These are phyloP conservation scores for Luffa acutangula DNA, from an alignment of 306 rosid genomes.

Conservation along the genomic window DNA sequence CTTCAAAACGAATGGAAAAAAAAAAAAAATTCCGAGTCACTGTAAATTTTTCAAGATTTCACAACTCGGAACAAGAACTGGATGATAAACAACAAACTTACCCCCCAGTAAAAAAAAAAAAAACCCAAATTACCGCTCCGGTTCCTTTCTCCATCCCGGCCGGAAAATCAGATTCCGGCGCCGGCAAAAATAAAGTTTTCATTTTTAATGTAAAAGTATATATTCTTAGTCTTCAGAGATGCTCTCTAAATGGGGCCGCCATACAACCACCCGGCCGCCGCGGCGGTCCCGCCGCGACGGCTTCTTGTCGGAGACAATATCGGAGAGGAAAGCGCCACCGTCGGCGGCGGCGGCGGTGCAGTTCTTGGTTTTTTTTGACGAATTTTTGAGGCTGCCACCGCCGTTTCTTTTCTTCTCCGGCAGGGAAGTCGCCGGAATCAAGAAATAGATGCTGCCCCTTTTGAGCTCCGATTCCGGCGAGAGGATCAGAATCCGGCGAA, in stretches of 20 bases:
- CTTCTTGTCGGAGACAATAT: constrained; percentile 37
- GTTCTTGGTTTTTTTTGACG: constrained; percentile 9
- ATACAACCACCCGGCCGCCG: constrained; percentile 38
- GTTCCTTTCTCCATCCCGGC: not conserved
- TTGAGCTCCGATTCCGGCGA: constrained; percentile 89
- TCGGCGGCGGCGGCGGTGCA: not conserved
- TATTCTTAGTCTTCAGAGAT: constrained; percentile 45
- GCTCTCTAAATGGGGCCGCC: constrained; percentile 73
- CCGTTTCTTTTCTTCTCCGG: constrained; percentile 33
- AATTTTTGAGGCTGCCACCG: constrained; percentile 7
- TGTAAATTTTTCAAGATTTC: not conserved
- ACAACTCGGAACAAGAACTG: constrained; percentile 5
- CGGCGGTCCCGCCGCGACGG: constrained; percentile 43
- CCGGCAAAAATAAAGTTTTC: not conserved
- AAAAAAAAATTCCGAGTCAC: constrained; percentile 1
- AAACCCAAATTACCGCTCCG: not conserved
- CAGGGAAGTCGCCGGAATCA: constrained; percentile 68
- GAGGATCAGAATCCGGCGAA: constrained; percentile 70
- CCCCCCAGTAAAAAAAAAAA: not conserved
- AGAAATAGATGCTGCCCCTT: constrained; percentile 82
- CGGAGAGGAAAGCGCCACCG: constrained; percentile 13
- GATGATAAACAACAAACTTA: not conserved
- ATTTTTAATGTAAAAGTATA: not conserved
- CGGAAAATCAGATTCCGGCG: not conserved
- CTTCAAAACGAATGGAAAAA: not conserved